Percentiles rank a stretch among this genome's conserved stretches.
phyloP scores from a whole-genome alignment of 192 early-diverging fungal genomes.

The Podochytrium sp. region DNA sequence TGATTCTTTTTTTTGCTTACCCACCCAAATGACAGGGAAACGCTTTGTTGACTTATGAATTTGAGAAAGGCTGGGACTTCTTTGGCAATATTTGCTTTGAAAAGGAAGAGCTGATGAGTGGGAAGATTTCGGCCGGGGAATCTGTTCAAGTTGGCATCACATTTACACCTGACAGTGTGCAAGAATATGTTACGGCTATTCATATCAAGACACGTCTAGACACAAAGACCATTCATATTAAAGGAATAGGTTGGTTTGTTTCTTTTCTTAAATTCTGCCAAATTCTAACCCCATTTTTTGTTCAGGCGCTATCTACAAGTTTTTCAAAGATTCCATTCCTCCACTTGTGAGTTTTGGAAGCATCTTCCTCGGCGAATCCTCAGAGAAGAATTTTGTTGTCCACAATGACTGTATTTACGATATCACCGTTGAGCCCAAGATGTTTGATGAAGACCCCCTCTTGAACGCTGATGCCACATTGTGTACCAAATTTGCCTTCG shows the following conservation, averaged over 20 bases:
- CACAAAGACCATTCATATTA: constrained; percentile 29
- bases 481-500: neutral
- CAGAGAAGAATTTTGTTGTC: constrained; percentile 7
- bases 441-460: constrained; percentile 15
- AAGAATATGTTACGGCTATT: constrained; percentile 30
- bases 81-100: constrained; percentile 32
- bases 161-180: constrained; percentile 40
- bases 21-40: constrained; percentile 33
- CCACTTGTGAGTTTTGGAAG: constrained; percentile 41
- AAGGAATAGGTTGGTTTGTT: constrained; percentile 32
- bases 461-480: neutral
- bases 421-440: constrained; percentile 23
- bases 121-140: constrained; percentile 40
- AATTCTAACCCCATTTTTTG: neutral
- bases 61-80: constrained; percentile 47
- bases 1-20: neutral
- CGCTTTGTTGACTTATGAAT: constrained; percentile 45
- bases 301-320: constrained; percentile 44
- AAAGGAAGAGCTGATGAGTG: constrained; percentile 14
- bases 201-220: constrained; percentile 44
- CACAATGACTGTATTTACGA: constrained; percentile 33
- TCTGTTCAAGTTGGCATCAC: constrained; percentile 18
- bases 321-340: constrained; percentile 41
- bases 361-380: constrained; percentile 32
- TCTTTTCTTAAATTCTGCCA: neutral